Conservation (phyloP, 169 alveolate species). For the Blepharisma undulans region DNA sequence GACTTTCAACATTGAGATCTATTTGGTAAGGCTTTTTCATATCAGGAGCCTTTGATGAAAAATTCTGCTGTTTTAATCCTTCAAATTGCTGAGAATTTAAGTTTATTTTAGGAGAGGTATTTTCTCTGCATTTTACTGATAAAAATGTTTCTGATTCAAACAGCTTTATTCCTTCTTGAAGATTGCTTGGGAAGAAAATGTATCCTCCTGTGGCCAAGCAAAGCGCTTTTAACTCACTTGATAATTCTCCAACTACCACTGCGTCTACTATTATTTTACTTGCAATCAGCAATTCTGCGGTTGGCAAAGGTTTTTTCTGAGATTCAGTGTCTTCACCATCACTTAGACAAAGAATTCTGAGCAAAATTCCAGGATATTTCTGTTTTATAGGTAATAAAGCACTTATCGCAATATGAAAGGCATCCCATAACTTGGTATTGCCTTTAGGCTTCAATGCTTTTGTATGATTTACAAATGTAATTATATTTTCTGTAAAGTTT, state of each 20-base stretch:
- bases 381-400: background rate
- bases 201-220: constrained; percentile 34
- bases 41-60: background rate
- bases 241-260: constrained; percentile 32
- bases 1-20: background rate
- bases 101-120: background rate
- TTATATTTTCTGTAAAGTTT: constrained; percentile 23
- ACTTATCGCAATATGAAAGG: background rate
- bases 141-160: constrained; percentile 36
- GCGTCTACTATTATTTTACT: background rate
- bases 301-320: background rate
- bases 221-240: constrained; percentile 5
- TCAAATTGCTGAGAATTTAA: background rate
- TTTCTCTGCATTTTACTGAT: background rate
- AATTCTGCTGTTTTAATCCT: background rate
- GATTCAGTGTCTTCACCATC: constrained; percentile 41
- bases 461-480: background rate
- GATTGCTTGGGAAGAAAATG: constrained; percentile 10
- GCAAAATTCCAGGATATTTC: background rate
- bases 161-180: constrained; percentile 11
- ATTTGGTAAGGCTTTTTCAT: background rate
- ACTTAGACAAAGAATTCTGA: constrained; percentile 37
- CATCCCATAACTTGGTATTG: constrained; percentile 18
- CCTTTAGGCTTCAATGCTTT: background rate
- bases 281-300: background rate